phyloP scores from a whole-genome alignment of 2,329 filamentous ascomycete genomes.

The Salinomyces thailandicus region DNA sequence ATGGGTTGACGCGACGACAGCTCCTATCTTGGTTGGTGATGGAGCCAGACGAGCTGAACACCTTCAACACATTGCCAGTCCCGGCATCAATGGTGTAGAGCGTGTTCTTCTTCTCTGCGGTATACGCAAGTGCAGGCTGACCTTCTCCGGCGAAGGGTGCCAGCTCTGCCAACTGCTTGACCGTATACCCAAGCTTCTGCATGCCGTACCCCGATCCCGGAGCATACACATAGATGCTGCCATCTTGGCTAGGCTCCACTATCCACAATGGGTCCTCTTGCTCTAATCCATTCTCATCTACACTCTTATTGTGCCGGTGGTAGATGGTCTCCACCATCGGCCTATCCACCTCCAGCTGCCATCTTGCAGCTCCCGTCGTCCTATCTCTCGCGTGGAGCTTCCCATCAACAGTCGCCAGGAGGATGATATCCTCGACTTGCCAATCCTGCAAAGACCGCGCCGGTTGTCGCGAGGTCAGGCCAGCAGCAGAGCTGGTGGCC shows the following conservation, averaged over 20 bases:
- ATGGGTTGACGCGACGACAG: constrained; percentile 59
- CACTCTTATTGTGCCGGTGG: constrained; percentile 55
- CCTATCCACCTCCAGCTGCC: constrained; percentile 73
- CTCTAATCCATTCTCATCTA: constrained; percentile 47
- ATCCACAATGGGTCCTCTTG: constrained; percentile 91
- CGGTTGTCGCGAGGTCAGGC: constrained; percentile 65
- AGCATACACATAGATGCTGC: constrained; percentile 75
- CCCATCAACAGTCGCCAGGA: constrained; percentile 99
- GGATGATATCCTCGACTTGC: constrained; percentile 99
- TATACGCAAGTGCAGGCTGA: constrained; percentile 74
- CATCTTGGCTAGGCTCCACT: constrained; percentile 81
- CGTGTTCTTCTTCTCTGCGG: constrained; percentile 80
- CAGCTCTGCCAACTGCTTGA: constrained; percentile 74
- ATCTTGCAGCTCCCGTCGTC: constrained; percentile 70
- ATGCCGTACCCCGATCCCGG: constrained; percentile 52
- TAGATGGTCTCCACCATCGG: constrained; percentile 89
- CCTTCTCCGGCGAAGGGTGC: constrained; percentile 61
- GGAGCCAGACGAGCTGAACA: constrained; percentile 67
- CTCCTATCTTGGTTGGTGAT: constrained; percentile 57
- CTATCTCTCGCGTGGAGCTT: constrained; percentile 85
- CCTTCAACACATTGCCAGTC: constrained; percentile 71
- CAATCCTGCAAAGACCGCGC: constrained; percentile 98
- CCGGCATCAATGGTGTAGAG: constrained; percentile 82
- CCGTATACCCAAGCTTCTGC: constrained; percentile 58
- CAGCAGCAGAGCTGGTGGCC: constrained; percentile 38